These are phyloP conservation scores for Globisporangium paddicum DNA, from an alignment of 352 stramenopile species.

Conservation along the genomic window DNA sequence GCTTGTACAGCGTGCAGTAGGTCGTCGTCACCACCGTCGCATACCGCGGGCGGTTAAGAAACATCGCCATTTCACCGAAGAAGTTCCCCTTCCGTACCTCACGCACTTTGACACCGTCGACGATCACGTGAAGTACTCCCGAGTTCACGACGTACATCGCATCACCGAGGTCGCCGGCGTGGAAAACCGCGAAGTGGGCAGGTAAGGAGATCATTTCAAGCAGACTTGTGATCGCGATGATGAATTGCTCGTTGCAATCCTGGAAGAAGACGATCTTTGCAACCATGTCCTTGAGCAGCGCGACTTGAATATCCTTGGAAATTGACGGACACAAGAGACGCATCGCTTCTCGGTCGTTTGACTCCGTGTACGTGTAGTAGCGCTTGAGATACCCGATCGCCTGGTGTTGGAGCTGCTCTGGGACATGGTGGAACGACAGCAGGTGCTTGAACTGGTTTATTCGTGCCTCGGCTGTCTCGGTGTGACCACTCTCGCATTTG, in stretches of 20 bases:
- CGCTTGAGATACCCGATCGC: slow-evolving; percentile 52
- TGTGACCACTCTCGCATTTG: slow-evolving; percentile 59
- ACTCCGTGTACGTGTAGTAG: slow-evolving; percentile 58
- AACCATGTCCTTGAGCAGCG: slow-evolving; percentile 55
- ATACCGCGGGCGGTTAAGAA: slow-evolving; percentile 43
- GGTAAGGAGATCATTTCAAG: slow-evolving; percentile 62
- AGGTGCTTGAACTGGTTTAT: slow-evolving; percentile 74
- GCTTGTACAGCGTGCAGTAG: slow-evolving; percentile 62
- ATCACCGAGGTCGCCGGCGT: slow-evolving; percentile 42
- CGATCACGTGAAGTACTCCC: slow-evolving; percentile 52
- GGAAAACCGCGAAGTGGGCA: slow-evolving; percentile 44
- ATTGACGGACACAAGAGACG: slow-evolving; percentile 59
- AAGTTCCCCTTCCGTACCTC: slow-evolving; percentile 56
- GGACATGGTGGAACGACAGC: slow-evolving; percentile 59
- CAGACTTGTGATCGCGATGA: slow-evolving; percentile 55
- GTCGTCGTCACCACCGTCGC: slow-evolving; percentile 50
- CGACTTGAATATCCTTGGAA: slow-evolving; percentile 56
- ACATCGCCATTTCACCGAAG: slow-evolving; percentile 65
- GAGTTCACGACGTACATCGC: slow-evolving; percentile 72
- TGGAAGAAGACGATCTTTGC: slow-evolving; percentile 52
- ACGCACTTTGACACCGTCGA: slow-evolving; percentile 51
- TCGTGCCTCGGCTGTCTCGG: slow-evolving; percentile 42
- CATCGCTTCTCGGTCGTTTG: slow-evolving; percentile 62
- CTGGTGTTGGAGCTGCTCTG: slow-evolving; percentile 40
- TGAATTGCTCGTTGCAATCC: slow-evolving; percentile 58